Base-by-base conservation (phyloP, 2,329 filamentous ascomycete species). In the Fusarium sp. region DNA sequence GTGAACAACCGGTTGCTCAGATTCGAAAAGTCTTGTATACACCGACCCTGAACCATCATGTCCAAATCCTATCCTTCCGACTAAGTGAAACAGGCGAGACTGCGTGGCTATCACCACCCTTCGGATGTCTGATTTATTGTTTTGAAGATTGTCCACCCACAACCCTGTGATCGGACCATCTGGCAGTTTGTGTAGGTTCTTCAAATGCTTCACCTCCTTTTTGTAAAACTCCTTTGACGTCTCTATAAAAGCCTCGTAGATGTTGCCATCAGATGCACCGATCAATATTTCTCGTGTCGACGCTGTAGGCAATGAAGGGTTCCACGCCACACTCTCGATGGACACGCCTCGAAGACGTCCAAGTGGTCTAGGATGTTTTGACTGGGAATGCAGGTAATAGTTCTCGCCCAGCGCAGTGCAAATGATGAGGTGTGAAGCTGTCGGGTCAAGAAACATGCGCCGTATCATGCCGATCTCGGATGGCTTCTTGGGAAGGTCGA, bases 351-450 rank as follows among this genome's bases (percentile, higher is more conserved):
- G 95, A 56, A 99, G 82, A 60, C 94, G 88, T 16, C 92, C 90
- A 37, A 99, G 85, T 10, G 91, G 87, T 69, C 96, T 93, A 4
- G 95, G 94, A 71, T 94, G 92, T 73, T 94, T 92, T 34, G 94
- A 96, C 79, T 98, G 95, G 13, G 94, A 95, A 79, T 99, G 96
- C 12, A 99, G 91, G 81, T 99, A 99, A 84, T 94, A 99, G 82
- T 97, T 98, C 81, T 99, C 96, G 78, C 94, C 94, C 42, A 94
- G 88, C 7, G 94, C 92, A 5, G 96, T 99, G 78, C 92, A 94
- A 73, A 99, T 90, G 70, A 99, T 88, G 29, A 99, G 85, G 82
- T 99, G 96, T 8, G 94, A 98, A 29, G 96, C 96, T 13, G 95
- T 97, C 29, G 96, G 95, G 77, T 99, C 96, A 77, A 99, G 92